Evolutionary conservation across 345 rosid species (phyloP).

Genomic region (Hypericum perforatum): DNA sequence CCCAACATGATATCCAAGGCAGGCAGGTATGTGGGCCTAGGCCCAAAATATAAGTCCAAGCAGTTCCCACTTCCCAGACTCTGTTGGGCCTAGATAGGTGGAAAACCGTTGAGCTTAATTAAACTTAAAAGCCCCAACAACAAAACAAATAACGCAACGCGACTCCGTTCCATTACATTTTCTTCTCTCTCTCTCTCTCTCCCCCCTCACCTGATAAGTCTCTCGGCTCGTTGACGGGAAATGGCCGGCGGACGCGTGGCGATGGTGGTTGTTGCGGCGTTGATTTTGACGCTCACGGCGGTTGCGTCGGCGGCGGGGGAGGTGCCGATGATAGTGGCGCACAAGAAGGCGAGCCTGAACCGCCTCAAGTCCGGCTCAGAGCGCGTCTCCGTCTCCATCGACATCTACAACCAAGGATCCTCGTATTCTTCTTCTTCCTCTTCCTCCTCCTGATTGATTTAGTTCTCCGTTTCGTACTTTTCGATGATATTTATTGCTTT

Average conservation of each 20-base stretch:
- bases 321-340: conserved; percentile 81
- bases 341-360: conserved; percentile 77
- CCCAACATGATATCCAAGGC: no score
- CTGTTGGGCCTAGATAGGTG: no score
- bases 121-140: no score
- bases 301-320: conserved; percentile 53
- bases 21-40: no score
- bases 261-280: conserved; percentile 25
- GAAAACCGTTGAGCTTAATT: no score
- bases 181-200: no score
- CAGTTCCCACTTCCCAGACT: no score
- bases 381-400: conserved; percentile 71
- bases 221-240: no score
- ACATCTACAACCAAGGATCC: conserved; percentile 89
- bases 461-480: neutral
- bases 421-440: conserved; percentile 37
- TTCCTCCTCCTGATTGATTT: neutral
- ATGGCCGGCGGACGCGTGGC: neutral
- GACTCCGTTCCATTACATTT: no score
- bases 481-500: neutral
- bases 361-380: conserved; percentile 83
- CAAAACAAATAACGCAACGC: no score
- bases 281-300: conserved; percentile 29
- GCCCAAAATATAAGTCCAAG: no score
- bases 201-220: no score